Percentiles rank a stretch among this genome's conserved stretches.
phyloP scores from a whole-genome alignment of 2,329 filamentous ascomycete species.

The Curvularia hawaiiensis region DNA sequence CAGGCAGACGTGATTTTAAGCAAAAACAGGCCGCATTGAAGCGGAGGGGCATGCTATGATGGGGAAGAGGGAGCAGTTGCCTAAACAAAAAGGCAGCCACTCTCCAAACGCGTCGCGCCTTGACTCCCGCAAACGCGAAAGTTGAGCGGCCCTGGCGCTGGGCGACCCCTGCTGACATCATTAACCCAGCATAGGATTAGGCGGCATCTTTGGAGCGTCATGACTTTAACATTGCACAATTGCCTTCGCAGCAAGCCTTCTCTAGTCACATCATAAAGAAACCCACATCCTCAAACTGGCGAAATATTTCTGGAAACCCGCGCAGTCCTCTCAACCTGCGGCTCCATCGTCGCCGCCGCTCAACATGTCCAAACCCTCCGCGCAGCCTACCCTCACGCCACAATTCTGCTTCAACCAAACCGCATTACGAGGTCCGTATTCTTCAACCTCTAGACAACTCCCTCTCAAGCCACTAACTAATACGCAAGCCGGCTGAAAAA shows the following conservation, averaged over 20 bases:
- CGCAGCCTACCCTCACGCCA: slow-evolving; percentile 51
- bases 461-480: slow-evolving; percentile 42
- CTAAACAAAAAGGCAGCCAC: slow-evolving; percentile 24
- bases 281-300: slow-evolving; percentile 31
- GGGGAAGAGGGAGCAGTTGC: slow-evolving; percentile 15
- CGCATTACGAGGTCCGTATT: slow-evolving; percentile 52
- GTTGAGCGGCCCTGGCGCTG: slow-evolving; percentile 11
- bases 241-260: background rate
- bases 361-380: slow-evolving; percentile 50
- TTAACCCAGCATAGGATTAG: slow-evolving; percentile 26
- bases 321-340: background rate
- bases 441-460: slow-evolving; percentile 1
- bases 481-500: slow-evolving; percentile 21
- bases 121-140: slow-evolving; percentile 29
- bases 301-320: slow-evolving; percentile 38
- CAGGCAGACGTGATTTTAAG: slow-evolving; percentile 2
- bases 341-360: slow-evolving; percentile 3
- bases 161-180: slow-evolving; percentile 41
- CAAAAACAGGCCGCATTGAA: slow-evolving; percentile 33
- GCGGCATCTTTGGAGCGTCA: slow-evolving; percentile 15
- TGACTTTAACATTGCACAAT: slow-evolving; percentile 13
- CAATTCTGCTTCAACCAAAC: slow-evolving; percentile 60
- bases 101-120: slow-evolving; percentile 35
- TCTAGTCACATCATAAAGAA: background rate
- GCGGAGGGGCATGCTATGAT: slow-evolving; percentile 40